Evolutionary conservation across 441 rosid species (phyloP).

Genomic region (Pelargonium myrrhifolium): DNA sequence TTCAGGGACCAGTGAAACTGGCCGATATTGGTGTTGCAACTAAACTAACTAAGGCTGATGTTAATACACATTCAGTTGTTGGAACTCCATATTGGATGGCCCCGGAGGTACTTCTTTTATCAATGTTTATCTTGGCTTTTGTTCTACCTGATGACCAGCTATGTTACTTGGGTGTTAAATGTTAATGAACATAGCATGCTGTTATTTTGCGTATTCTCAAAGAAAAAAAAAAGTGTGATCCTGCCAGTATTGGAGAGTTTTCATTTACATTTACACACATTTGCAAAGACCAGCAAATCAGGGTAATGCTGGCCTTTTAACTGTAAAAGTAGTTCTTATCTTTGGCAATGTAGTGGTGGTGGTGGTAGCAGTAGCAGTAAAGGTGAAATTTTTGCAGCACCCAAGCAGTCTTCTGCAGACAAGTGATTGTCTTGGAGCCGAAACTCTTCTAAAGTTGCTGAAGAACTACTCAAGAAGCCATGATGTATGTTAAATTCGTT

Average conservation of each 20-base stretch:
- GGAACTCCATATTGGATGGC: constrained; percentile 99
- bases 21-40: constrained; percentile 99
- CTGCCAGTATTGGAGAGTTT: not conserved
- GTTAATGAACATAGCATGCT: not conserved
- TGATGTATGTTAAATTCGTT: constrained; percentile 40
- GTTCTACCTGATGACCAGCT: not conserved
- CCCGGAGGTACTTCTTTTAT: constrained; percentile 61
- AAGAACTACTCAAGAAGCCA: constrained; percentile 92
- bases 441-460: constrained; percentile 74
- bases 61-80: constrained; percentile 96
- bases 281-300: not conserved
- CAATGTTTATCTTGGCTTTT: not conserved
- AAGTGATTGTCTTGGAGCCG: constrained; percentile 96
- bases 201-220: too few species aligned
- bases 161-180: not conserved
- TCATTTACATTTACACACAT: not conserved
- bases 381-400: too few species aligned
- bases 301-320: not conserved
- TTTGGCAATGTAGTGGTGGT: constrained; percentile 1
- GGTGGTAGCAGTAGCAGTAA: too few species aligned
- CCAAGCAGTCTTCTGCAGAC: constrained; percentile 67
- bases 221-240: too few species aligned
- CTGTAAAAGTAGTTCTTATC: not conserved
- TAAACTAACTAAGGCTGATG: constrained; percentile 95
- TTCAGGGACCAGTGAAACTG: constrained; percentile 98